These are phyloP conservation scores for Beauveria brongniartii DNA, from an alignment of 2,329 filamentous ascomycete genomes.

Conservation along the genomic window DNA sequence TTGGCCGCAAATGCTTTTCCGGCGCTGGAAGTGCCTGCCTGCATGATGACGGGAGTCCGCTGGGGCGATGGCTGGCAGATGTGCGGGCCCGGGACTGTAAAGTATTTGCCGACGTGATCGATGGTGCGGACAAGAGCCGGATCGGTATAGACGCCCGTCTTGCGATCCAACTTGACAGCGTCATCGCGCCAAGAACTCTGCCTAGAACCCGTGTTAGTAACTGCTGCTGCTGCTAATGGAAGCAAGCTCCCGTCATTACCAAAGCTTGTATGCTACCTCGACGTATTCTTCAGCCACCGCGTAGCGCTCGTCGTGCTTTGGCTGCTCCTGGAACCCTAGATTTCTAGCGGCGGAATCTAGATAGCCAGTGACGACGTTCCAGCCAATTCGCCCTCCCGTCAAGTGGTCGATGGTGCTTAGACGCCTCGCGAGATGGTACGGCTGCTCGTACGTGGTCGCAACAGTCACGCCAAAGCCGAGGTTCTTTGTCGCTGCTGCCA, in stretches of 20 bases:
- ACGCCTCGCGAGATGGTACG: constrained; percentile 58
- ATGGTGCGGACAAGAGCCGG: constrained; percentile 48
- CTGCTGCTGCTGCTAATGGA: not conserved
- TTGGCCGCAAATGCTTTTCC: constrained; percentile 54
- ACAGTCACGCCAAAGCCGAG: constrained; percentile 63
- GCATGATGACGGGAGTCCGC: constrained; percentile 55
- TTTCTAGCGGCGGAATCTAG: constrained; percentile 59
- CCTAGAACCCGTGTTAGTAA: constrained; percentile 14
- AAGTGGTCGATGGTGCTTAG: constrained; percentile 60
- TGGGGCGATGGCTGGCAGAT: constrained; percentile 55
- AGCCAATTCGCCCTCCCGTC: constrained; percentile 46
- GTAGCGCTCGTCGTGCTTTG: constrained; percentile 44
- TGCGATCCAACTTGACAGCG: constrained; percentile 47
- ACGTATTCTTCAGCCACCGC: constrained; percentile 52
- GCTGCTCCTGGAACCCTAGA: constrained; percentile 48
- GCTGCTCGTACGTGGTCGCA: constrained; percentile 60
- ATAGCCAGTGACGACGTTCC: constrained; percentile 58
- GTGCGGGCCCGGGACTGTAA: constrained; percentile 50
- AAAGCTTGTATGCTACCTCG: constrained; percentile 51
- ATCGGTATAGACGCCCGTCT: constrained; percentile 39
- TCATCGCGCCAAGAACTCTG: constrained; percentile 50
- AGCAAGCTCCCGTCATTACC: constrained; percentile 26
- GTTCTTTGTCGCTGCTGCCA: constrained; percentile 59
- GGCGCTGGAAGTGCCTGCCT: constrained; percentile 54
- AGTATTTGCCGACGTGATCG: constrained; percentile 54